Conservation (phyloP, 495 filamentous ascomycete genomes). For the Durotheca rogersii region DNA sequence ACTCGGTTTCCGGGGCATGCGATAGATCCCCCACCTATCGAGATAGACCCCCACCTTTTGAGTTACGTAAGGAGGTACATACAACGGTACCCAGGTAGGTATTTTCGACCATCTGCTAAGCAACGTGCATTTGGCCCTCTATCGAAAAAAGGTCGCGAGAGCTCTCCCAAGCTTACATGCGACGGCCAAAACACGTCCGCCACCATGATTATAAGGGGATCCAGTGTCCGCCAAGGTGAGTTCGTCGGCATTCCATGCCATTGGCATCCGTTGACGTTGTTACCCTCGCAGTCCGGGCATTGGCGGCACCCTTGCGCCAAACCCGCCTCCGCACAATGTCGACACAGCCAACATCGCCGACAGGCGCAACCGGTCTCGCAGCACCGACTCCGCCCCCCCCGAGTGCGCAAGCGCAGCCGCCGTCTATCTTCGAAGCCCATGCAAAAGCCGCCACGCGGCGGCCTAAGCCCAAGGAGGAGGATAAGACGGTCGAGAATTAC, state of each 20-base stretch:
- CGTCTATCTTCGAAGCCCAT: conserved; percentile 29
- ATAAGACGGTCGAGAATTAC: conserved; percentile 37
- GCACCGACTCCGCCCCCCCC: conserved; percentile 6
- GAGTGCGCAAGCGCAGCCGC: conserved; percentile 11
- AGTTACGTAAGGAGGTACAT: too few relatives aligned
- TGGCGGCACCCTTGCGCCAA: conserved; percentile 43
- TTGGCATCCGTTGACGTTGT: conserved; percentile 15
- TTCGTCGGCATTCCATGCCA: not conserved
- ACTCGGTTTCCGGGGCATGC: too few relatives aligned
- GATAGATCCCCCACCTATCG: too few relatives aligned
- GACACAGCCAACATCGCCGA: conserved; percentile 18
- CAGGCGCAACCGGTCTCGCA: conserved; percentile 21
- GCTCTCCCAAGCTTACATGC: conserved; percentile 2
- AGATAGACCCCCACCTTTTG: too few relatives aligned
- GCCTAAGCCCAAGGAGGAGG: conserved; percentile 29
- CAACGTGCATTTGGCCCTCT: conserved; percentile 2
- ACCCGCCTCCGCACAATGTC: conserved; percentile 41
- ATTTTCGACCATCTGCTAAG: too few relatives aligned
- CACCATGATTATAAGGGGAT: conserved; percentile 56
- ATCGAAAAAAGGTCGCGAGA: conserved; percentile 22
- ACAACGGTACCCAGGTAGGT: too few relatives aligned
- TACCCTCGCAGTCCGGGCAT: conserved; percentile 46
- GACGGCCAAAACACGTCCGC: conserved; percentile 5
- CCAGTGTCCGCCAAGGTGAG: conserved; percentile 52
- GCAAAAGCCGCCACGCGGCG: conserved; percentile 19